Evolutionary conservation across 1,284 basidiomycete species (phyloP).

Genomic region (Boletellus sp.): DNA sequence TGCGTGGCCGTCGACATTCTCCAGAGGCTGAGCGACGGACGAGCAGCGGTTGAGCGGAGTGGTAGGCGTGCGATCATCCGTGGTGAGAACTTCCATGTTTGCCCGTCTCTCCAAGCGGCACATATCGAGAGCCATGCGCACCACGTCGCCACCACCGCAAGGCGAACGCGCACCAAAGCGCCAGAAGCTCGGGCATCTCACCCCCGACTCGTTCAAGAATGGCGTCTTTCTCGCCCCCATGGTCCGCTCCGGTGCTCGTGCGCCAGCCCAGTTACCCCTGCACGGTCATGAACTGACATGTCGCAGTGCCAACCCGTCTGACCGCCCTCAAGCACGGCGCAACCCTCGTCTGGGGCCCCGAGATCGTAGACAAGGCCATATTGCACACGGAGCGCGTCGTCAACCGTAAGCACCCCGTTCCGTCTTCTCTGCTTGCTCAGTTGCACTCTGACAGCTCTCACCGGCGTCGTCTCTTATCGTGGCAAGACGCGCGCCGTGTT

Average conservation of each 20-base stretch:
- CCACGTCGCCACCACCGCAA: conserved; percentile 44
- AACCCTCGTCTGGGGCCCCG: conserved; percentile 94
- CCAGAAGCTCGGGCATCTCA: conserved; percentile 52
- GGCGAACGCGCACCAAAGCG: conserved; percentile 48
- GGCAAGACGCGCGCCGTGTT: conserved; percentile 84
- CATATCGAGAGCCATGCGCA: conserved; percentile 42
- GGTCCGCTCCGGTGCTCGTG: conserved; percentile 89
- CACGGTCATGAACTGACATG: background rate
- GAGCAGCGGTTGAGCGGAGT: background rate
- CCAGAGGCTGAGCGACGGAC: background rate
- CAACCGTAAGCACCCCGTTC: conserved; percentile 58
- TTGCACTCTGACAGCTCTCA: conserved; percentile 52
- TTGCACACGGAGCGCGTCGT: conserved; percentile 81
- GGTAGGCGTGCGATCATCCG: background rate
- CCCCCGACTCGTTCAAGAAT: conserved; percentile 68
- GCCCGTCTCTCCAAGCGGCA: background rate
- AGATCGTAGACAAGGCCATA: conserved; percentile 96
- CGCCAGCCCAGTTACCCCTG: conserved; percentile 30
- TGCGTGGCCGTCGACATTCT: conserved; percentile 47
- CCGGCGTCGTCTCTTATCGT: conserved; percentile 88
- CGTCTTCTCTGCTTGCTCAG: background rate
- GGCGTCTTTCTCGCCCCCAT: conserved; percentile 90
- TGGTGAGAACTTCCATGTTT: conserved; percentile 13
- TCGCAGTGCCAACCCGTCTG: conserved; percentile 74
- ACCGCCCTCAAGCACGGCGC: conserved; percentile 93